phyloP scores from a whole-genome alignment of 495 filamentous ascomycete genomes.

The Aspergillus bertholletiae region DNA sequence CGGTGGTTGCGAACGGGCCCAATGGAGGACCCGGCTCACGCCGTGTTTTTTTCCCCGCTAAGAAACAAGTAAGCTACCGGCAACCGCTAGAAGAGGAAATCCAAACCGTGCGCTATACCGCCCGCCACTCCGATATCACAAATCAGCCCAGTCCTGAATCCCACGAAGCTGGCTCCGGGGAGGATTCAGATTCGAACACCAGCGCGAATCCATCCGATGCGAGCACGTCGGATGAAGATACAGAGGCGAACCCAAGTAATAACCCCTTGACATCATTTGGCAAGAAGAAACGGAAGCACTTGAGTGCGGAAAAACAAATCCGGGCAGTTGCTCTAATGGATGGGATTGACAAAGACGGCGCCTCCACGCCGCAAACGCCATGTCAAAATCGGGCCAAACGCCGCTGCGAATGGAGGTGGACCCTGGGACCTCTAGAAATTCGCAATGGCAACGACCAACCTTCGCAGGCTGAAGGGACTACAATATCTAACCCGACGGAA shows the following conservation, averaged over 20 bases:
- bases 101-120: slow-evolving; percentile 46
- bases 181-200: slow-evolving; percentile 36
- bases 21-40: slow-evolving; percentile 31
- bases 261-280: slow-evolving; percentile 18
- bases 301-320: slow-evolving; percentile 37
- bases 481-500: not conserved
- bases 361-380: slow-evolving; percentile 46
- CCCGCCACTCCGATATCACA: slow-evolving; percentile 47
- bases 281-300: slow-evolving; percentile 38
- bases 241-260: slow-evolving; percentile 1
- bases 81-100: slow-evolving; percentile 54
- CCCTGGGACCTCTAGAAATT: slow-evolving; percentile 40
- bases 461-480: not conserved
- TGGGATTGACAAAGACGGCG: slow-evolving; percentile 29
- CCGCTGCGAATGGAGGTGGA: slow-evolving; percentile 56
- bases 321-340: slow-evolving; percentile 41
- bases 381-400: slow-evolving; percentile 47
- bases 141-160: slow-evolving; percentile 19
- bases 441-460: not conserved
- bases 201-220: slow-evolving; percentile 31
- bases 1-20: slow-evolving; percentile 34
- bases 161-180: slow-evolving; percentile 17
- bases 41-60: slow-evolving; percentile 53
- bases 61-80: slow-evolving; percentile 55
- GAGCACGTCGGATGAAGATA: slow-evolving; percentile 43